Conservation (phyloP, 1,284 basidiomycete genomes). For the Schizophyllum commune region DNA sequence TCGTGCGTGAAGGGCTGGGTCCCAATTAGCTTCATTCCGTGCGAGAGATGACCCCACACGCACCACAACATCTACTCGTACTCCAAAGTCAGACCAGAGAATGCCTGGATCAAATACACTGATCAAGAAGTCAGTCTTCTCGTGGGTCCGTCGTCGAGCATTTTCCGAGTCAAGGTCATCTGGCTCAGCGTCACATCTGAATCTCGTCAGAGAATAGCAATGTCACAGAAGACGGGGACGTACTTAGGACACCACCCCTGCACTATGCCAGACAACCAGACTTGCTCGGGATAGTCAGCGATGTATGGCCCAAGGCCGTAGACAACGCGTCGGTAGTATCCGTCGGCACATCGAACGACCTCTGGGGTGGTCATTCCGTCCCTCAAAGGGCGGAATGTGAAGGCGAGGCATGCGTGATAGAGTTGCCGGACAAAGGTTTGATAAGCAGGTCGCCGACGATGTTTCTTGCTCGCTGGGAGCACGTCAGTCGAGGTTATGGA, state of each 20-base stretch:
- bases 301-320: slow-evolving; percentile 17
- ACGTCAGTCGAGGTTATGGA: background rate
- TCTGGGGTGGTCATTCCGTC: slow-evolving; percentile 14
- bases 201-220: slow-evolving; percentile 18
- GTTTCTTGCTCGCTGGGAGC: background rate
- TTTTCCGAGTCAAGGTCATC: slow-evolving; percentile 22
- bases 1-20: slow-evolving; percentile 22
- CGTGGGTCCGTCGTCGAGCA: background rate
- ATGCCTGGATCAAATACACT: background rate
- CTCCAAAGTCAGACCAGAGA: slow-evolving; percentile 16
- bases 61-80: slow-evolving; percentile 10
- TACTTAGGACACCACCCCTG: slow-evolving; percentile 16
- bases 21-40: slow-evolving; percentile 16
- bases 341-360: slow-evolving; percentile 14
- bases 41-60: slow-evolving; percentile 24
- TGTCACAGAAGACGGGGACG: background rate
- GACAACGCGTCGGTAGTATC: slow-evolving; percentile 14
- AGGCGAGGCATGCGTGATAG: slow-evolving; percentile 18
- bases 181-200: slow-evolving; percentile 25
- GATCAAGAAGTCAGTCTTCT: slow-evolving; percentile 6
- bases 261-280: slow-evolving; percentile 12
- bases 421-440: slow-evolving; percentile 20
- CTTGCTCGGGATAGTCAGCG: slow-evolving; percentile 20
- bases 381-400: slow-evolving; percentile 16
- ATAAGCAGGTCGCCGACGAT: slow-evolving; percentile 14